Percentiles rank a stretch among this genome's conserved stretches.
phyloP scores from a whole-genome alignment of 148 eudicot species.

The Spergularia bocconei region DNA sequence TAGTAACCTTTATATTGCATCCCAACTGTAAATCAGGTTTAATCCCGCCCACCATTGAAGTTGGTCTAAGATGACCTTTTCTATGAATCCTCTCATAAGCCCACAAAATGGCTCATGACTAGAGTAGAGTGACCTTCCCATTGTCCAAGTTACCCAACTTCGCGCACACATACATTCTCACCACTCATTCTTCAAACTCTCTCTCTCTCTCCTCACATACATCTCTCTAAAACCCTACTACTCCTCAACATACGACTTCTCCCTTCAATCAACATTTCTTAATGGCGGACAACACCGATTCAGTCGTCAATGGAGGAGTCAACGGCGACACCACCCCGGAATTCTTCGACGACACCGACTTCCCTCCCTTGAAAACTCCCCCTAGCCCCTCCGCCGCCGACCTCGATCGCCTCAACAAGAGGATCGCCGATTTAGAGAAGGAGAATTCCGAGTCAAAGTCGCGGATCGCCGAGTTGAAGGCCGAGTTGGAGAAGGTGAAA shows the following conservation, averaged over 20 bases:
- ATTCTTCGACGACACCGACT: slow-evolving; percentile 25
- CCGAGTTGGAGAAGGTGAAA: slow-evolving; percentile 5
- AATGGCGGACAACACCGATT: slow-evolving; percentile 30
- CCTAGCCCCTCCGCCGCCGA: not conserved
- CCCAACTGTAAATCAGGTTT: too few species aligned
- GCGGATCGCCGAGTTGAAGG: slow-evolving; percentile 7
- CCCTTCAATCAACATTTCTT: not conserved
- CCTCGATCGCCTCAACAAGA: slow-evolving; percentile 14
- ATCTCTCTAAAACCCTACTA: slow-evolving; percentile 1
- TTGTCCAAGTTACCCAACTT: too few species aligned
- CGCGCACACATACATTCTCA: not conserved
- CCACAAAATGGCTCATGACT: too few species aligned
- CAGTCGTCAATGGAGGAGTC: slow-evolving; percentile 18
- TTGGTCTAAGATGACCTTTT: too few species aligned
- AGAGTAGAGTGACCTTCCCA: too few species aligned
- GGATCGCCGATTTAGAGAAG: slow-evolving; percentile 22
- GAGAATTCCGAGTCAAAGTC: slow-evolving; percentile 23
- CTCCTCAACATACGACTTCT: not conserved
- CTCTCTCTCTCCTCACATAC: not conserved
- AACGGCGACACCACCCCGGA: slow-evolving; percentile 6
- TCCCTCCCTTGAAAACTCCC: slow-evolving; percentile 16
- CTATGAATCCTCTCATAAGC: too few species aligned
- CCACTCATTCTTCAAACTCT: not conserved
- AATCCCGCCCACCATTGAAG: too few species aligned
- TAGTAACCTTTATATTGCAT: too few species aligned